These are phyloP conservation scores for Neurospora sp. DNA, from an alignment of 495 filamentous ascomycete genomes.

Conservation along the genomic window DNA sequence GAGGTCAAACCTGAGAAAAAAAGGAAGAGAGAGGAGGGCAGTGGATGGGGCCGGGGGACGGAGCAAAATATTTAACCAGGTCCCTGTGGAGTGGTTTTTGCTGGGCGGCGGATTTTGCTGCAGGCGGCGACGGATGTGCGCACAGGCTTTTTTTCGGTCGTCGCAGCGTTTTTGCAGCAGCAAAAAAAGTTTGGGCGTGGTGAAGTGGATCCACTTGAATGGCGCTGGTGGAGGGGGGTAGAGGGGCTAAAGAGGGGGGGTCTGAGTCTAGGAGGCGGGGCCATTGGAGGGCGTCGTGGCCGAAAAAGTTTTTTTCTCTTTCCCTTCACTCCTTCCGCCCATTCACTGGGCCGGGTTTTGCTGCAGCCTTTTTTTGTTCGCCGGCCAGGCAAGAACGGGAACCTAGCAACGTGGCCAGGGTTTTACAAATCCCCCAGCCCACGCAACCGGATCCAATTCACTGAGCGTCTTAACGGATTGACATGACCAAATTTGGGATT, in stretches of 20 bases:
- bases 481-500: not conserved
- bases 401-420: not conserved
- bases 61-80: conserved; percentile 17
- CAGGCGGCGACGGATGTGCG: conserved; percentile 3
- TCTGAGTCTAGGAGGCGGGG: not conserved
- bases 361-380: conserved; percentile 3
- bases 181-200: conserved; percentile 4
- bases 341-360: conserved; percentile 9
- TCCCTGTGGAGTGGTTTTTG: not conserved
- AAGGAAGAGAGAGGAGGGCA: conserved; percentile 4
- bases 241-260: not conserved
- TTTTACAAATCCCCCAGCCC: not conserved
- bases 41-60: conserved; percentile 7
- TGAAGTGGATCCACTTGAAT: conserved; percentile 2
- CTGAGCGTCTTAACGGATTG: not conserved
- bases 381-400: conserved; percentile 1
- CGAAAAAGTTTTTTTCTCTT: conserved; percentile 21
- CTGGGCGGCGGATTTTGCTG: not conserved
- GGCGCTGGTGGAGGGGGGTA: conserved; percentile 12
- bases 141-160: conserved; percentile 12
- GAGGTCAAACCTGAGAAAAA: conserved; percentile 16
- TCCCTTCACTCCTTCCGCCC: not conserved
- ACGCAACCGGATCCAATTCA: not conserved
- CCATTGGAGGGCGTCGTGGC: conserved; percentile 7
- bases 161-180: not conserved